phyloP scores from a whole-genome alignment of 257 asterid species.

The Fraxinus quadrangulata region DNA sequence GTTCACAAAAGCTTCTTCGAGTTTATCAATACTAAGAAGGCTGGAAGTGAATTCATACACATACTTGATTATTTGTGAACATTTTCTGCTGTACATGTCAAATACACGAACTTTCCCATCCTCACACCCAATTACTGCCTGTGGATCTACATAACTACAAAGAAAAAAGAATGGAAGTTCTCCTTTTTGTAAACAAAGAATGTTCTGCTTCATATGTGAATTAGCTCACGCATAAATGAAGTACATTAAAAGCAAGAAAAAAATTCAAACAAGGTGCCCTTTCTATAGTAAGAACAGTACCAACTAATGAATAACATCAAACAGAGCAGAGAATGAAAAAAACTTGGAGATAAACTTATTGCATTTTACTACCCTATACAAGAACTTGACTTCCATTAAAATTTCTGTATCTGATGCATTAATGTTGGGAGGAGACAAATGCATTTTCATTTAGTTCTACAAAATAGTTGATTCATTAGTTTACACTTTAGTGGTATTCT shows the following conservation, averaged over 20 bases:
- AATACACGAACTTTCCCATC: constrained; percentile 89
- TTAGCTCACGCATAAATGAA: neutral
- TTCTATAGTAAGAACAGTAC: constrained; percentile 9
- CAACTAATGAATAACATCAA: constrained; percentile 8
- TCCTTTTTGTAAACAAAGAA: constrained; percentile 6
- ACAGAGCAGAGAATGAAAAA: constrained; percentile 10
- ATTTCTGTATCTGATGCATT: neutral
- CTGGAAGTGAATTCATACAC: constrained; percentile 19
- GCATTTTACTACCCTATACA: neutral
- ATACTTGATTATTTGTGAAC: constrained; percentile 83
- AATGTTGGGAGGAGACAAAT: neutral
- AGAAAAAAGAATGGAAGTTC: constrained; percentile 23
- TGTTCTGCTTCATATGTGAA: constrained; percentile 12
- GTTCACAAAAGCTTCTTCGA: neutral
- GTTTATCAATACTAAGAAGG: constrained; percentile 15
- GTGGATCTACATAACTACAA: constrained; percentile 89
- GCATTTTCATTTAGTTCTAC: neutral
- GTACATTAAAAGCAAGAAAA: constrained; percentile 1
- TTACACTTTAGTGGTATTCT: neutral
- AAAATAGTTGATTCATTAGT: constrained; percentile 10
- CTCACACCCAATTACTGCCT: constrained; percentile 88
- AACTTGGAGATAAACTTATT: neutral
- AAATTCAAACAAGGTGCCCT: constrained; percentile 18
- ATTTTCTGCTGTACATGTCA: constrained; percentile 93
- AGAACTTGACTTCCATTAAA: neutral